A percentile compares a stretch with the other conserved stretches of the same genome.
phyloP scores from a whole-genome alignment of 768 basidiomycete species.

The Lactarius evosmus region DNA sequence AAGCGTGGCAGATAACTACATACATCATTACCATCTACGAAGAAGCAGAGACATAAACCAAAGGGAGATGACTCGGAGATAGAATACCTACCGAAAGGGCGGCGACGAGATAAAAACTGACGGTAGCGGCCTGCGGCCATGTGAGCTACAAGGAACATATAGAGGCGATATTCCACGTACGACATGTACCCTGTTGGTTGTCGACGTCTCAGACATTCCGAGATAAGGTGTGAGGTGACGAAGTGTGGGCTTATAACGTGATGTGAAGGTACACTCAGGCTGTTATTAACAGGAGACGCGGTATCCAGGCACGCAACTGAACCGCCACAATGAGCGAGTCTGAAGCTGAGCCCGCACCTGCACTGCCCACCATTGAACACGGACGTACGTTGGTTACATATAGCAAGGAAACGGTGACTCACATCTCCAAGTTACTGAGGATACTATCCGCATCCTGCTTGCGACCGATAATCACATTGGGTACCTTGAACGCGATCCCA shows the following conservation, averaged over 20 bases:
- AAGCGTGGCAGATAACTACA: constrained; percentile 20
- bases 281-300: not conserved
- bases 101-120: constrained; percentile 85
- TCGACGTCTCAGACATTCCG: constrained; percentile 11
- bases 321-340: constrained; percentile 4
- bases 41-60: constrained; percentile 1
- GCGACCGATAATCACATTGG: constrained; percentile 98
- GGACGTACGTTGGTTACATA: constrained; percentile 13
- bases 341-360: constrained; percentile 5
- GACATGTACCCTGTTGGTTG: constrained; percentile 1
- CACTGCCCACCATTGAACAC: constrained; percentile 17
- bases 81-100: constrained; percentile 68
- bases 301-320: not conserved
- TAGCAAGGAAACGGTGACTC: not conserved
- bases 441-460: constrained; percentile 79
- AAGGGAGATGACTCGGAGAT: not conserved
- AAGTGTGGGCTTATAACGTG: not conserved
- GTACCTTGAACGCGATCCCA: constrained; percentile 89
- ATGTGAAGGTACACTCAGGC: too few species aligned
- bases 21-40: constrained; percentile 89
- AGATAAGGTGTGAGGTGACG: not conserved
- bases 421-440: constrained; percentile 44
- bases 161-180: constrained; percentile 6
- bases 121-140: constrained; percentile 61
- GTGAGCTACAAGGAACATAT: not conserved